phyloP scores from a whole-genome alignment of 2,329 filamentous ascomycete genomes.

The Pseudopithomyces maydicus region DNA sequence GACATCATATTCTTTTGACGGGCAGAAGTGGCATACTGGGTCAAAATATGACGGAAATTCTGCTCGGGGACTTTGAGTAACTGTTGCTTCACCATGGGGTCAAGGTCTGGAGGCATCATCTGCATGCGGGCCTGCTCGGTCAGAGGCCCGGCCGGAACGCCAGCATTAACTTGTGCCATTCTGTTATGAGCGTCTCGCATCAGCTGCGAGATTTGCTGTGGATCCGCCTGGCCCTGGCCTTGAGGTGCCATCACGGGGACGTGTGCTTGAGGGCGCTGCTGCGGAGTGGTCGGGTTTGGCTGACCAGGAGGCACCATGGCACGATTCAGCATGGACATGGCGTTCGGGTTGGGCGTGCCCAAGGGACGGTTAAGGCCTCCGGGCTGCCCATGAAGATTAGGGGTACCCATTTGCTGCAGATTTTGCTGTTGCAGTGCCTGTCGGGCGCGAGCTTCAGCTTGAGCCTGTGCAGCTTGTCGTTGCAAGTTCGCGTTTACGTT shows the following conservation, averaged over 20 bases:
- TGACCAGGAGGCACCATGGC: conserved; percentile 55
- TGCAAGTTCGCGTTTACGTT: conserved; percentile 31
- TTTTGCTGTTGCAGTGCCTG: conserved; percentile 30
- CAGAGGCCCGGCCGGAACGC: conserved; percentile 33
- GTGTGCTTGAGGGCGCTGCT: conserved; percentile 41
- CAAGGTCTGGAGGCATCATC: conserved; percentile 38
- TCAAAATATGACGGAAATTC: conserved; percentile 36
- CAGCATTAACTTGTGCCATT: conserved; percentile 25
- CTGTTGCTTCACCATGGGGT: conserved; percentile 35
- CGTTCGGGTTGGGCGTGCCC: conserved; percentile 49
- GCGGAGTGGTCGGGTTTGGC: conserved; percentile 39
- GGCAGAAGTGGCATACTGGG: conserved; percentile 27
- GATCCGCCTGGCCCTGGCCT: conserved; percentile 29
- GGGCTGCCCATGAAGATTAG: conserved; percentile 47
- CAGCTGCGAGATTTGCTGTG: conserved; percentile 31
- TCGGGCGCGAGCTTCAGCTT: conserved; percentile 39
- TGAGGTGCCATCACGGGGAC: conserved; percentile 44
- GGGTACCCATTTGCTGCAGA: conserved; percentile 21
- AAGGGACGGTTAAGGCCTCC: conserved; percentile 51
- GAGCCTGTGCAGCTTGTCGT: conserved; percentile 39
- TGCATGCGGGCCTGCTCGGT: conserved; percentile 39
- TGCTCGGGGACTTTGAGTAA: conserved; percentile 42
- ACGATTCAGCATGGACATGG: conserved; percentile 56
- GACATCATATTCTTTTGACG: conserved; percentile 30
- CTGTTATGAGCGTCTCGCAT: conserved; percentile 44